Base-by-base conservation (phyloP, 2,329 filamentous ascomycete species). In the Xylariaceae sp. region DNA sequence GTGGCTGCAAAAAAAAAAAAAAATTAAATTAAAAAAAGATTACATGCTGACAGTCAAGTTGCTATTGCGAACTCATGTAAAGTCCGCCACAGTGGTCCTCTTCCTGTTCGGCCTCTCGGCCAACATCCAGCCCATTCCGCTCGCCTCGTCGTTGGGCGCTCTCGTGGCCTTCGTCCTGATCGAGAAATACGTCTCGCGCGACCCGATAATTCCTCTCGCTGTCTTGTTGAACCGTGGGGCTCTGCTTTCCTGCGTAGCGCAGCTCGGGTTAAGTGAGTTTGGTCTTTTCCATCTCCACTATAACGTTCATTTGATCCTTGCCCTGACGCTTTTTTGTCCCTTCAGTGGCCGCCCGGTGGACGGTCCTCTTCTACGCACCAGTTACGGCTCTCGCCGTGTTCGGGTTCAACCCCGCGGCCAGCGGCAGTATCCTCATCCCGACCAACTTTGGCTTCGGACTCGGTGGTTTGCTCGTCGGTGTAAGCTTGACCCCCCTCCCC, bases 391-490 rank as follows among this genome's bases (percentile, higher is more conserved):
- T 92, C 41, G 83, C 85, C 3, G 81, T 92, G 2, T 77, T 81
- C 2, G 76, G 76, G 39, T 83, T 83, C 66, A 64, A 73, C 1
- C 82, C 85, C 0, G 81, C 84, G 1, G 67, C 76, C 2, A 83
- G 85, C 2, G 88, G 87, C 3, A 73, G 83, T 3, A 81, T 90
- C 24, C 72, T 94, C 5, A 76, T 94, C 32, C 86, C 88, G 0
- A 92, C 87, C 1, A 94, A 94, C 59, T 57, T 78, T 5, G 88
- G 86, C 2, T 94, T 94, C 53, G 86, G 80, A 1, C 51, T 75
- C 2, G 88, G 87, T 16, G 85, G 86, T 0, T 62, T 94, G 0
- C 48, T 86, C 4, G 81, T 83, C 11, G 88, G 88, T 7, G 54
- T 57, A 49, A 52, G 54, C 51, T 9, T n/a, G 32, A 11, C 23